Evolutionary conservation across 768 basidiomycete species (phyloP), one percentile per base, ranked within the genome.

Genomic region (Dacryopinax spathularia): DNA sequence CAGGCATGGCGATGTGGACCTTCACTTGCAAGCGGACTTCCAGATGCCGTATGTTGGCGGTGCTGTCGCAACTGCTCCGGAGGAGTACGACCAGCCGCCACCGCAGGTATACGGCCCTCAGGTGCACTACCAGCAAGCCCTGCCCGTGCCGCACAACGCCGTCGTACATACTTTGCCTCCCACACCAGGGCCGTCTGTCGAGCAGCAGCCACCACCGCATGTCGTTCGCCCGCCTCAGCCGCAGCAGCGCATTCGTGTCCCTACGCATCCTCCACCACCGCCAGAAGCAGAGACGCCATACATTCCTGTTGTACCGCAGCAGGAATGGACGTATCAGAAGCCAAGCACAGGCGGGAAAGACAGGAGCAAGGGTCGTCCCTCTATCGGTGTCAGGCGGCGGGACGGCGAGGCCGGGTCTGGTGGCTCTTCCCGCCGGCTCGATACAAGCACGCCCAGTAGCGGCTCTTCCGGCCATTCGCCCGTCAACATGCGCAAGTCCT

Each of bases 21-120:
- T 39, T 56, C 69, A 44, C 70, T 66, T 61, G 34, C 60, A 48
- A 20, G 68, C 69, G 10, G 73, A 72, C 59, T 80, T 81, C 65
- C 75, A 76, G 56, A 68, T 80, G 12, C 80, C 79, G 7, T 81
- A 76, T 65, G 77, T 79, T 29, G 73, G 75, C 10, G 69, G 70
- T 0, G 73, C 75, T 1, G 76, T 77, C 37, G 68, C 66, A 37
- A 73, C 72, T 10, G 64, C 67, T 25, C 67, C 66, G 66, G 33
- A 56, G 6, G 48, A 56, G 3, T 31, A 56, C 25, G 48, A 56
- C 5, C 22, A 22, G 6, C 25, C 25, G 48, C n/a, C n/a, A n/a
- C 48, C 22, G 5, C 5, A 56, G 29, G 43, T 44, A 7, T 56
- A 56, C 29, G 25, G 7, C 25, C 22, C 25, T 29, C 9, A 22